Base-by-base conservation (phyloP, 768 basidiomycete species). In the Clitopilus passeckerianus region DNA sequence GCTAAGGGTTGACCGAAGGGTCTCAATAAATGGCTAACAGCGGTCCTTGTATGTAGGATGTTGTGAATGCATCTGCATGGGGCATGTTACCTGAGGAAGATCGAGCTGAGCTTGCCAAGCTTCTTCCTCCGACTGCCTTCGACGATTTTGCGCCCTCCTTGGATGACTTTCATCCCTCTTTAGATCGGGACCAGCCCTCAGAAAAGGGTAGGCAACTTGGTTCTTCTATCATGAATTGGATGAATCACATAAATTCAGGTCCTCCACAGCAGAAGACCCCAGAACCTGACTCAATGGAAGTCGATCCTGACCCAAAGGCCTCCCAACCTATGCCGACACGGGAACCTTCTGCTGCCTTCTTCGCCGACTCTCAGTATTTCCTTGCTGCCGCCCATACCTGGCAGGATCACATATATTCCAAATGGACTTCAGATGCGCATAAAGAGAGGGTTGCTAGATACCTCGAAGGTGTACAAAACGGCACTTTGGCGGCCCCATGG, bases 351-450 rank as follows among this genome's bases (percentile, higher is more conserved):
- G 68, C 68, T 0, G 54, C 71, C 10, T 59, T 83, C 3, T 83
- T 87, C 67, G 78, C 73, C 33, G 82, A 82, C 56, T 65, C 82
- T 1, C 80, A 30, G 7, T 30, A 82, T 64, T 80, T 86, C 60
- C 69, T 83, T 34, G 75, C 83, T 37, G 84, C 83, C 0, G 74
- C 80, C 16, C 79, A 73, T 50, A 84, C 84, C 1, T 84, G 83
- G 59, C 83, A 87, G 66, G 85, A 86, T 64, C 86, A 87, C 55
- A 66, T 86, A 1, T 81, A 71, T 63, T 77, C 79, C 0, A 75
- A 78, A 53, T 85, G 81, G 80, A 71, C 82, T 53, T 76, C 79
- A 1, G 72, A 76, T 34, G 64, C 75, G 1, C 81, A 84, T 57
- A 56, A 58, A 12, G 74, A 72, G 34, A 76, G 77, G 57, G 73